Base-by-base conservation (phyloP, 129 eudicot species). In the Lonicera japonica region DNA sequence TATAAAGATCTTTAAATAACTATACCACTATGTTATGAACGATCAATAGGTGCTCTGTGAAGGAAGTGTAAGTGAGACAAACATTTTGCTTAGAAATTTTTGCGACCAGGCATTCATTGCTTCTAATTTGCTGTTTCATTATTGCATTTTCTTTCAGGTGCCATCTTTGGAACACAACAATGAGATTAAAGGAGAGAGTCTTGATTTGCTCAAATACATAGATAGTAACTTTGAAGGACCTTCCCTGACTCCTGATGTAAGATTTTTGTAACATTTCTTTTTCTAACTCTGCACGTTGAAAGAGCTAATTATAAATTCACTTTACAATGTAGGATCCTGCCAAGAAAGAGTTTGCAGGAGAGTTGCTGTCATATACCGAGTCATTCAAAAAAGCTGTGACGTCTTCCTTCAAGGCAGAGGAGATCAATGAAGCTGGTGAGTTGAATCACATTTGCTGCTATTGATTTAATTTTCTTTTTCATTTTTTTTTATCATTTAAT, bases 141-240 rank as follows among this genome's bases (percentile, higher is more conserved):
- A 14, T 4, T 10, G 6, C 16, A 25, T 14, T 23, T 19, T 41
- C 0, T 22, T 54, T 47, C 56, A 88, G 96, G 96, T 88, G 23
- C 96, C 96, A 12, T 59, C 94, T 24, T 65, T 88, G 58, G 96
- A 91, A 72, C 95, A 91, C 73, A 84, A 80, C 72, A 87, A 91
- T 57, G 82, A 84, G 68, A 88, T 91, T 5, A 84, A 67, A 65
- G 95, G 95, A 72, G 97, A 91, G 70, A 87, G 96, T 67, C 95
- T 91, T 64, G 95, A 91, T 73, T 67, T 91, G 65, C 77, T 91
- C 60, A 83, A 77, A 59, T 91, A 78, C 69, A 79, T 91, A 25
- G 87, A 91, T 57, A 63, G 65, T 59, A 80, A 82, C 66, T 91
- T 91, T 64, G 88, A 87, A 80, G 97, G 97, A 39, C 90, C 94